These are phyloP conservation scores for Maudiozyma pseudohumilis DNA, from an alignment of 805 yeast species.

Conservation along the genomic window DNA sequence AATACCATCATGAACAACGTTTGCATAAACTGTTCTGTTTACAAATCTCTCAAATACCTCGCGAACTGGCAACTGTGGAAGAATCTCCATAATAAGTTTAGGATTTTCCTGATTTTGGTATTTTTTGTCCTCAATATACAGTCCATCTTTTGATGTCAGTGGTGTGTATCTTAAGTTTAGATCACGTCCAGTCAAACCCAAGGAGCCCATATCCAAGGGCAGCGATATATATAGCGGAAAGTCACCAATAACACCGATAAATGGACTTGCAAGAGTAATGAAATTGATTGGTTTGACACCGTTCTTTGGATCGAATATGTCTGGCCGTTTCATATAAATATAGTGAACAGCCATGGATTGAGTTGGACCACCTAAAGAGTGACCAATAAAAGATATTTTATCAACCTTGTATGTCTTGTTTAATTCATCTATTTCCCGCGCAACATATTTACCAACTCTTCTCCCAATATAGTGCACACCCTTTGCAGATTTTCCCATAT, in stretches of 20 bases:
- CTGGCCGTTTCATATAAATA: conserved; percentile 49
- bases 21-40: conserved; percentile 78
- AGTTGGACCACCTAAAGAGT: conserved; percentile 86
- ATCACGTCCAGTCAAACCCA: conserved; percentile 92
- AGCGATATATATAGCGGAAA: conserved; percentile 78
- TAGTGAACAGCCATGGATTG: conserved; percentile 88
- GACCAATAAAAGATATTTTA: conserved; percentile 80
- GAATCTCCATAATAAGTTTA: conserved; percentile 56
- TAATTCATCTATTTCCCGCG: conserved; percentile 38
- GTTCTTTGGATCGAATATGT: conserved; percentile 41
- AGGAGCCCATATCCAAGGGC: conserved; percentile 76
- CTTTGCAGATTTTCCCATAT: conserved; percentile 78
- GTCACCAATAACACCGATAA: conserved; percentile 79
- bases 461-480: conserved; percentile 81
- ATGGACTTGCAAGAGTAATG: conserved; percentile 77
- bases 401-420: conserved; percentile 33
- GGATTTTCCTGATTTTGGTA: conserved; percentile 8
- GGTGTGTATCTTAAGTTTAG: conserved; percentile 52
- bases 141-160: conserved; percentile 20
- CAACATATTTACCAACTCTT: conserved; percentile 63
- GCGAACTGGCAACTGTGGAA: conserved; percentile 71
- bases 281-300: conserved; percentile 63
- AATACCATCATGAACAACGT: conserved; percentile 85
- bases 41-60: conserved; percentile 50
- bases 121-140: conserved; percentile 9